Base-by-base conservation (phyloP, 352 stramenopile genomes). In the Phytophthora boehmeriae region DNA sequence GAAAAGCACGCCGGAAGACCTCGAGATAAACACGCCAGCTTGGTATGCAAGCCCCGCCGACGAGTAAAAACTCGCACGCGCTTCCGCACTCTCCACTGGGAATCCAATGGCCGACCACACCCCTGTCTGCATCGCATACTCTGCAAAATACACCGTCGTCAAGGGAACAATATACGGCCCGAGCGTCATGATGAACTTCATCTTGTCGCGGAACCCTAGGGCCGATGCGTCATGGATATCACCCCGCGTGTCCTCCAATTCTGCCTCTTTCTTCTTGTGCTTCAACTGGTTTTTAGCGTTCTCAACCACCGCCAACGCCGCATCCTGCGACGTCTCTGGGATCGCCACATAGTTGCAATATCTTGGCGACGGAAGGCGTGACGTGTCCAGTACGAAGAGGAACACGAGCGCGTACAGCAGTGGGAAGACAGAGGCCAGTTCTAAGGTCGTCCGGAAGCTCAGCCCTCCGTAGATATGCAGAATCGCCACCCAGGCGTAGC, bases 51-150 rank as follows among this genome's bases (percentile, higher is more conserved):
- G 90, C 14, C 97, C 97, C 1, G 90, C 86, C 2, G 85, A 90
- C 30, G 89, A 75, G 66, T 98, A 98, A 69, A 98, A 98, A 39
- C 70, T 62, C 35, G 90, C 69, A 27, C 93, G 87, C 8, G 92
- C 83, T 0, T 66, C 60, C 30, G 76, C 67, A 61, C 76, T 85
- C 22, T 79, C 71, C 0, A 97, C 85, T 1, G 95, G 95, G 63
- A 98, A 98, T 8, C 95, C 93, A 63, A 98, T 97, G 10, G 93
- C 81, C 13, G 89, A 95, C 95, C 95, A 98, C 11, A 96, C 88
- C 23, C 93, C 95, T 1, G 87, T 92, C 71, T 98, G 92, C 68
- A 98, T 92, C 4, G 89, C 91, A 73, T 98, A 98, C 67, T 98
- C 95, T 8, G 93, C 86, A 34, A 95, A 89, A 68, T 98, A 98